A percentile compares a stretch with the other conserved stretches of the same genome.
Evolutionary conservation across 2,329 filamentous ascomycete species (phyloP).

Genomic region (Penicillium fuscoglaucum): DNA sequence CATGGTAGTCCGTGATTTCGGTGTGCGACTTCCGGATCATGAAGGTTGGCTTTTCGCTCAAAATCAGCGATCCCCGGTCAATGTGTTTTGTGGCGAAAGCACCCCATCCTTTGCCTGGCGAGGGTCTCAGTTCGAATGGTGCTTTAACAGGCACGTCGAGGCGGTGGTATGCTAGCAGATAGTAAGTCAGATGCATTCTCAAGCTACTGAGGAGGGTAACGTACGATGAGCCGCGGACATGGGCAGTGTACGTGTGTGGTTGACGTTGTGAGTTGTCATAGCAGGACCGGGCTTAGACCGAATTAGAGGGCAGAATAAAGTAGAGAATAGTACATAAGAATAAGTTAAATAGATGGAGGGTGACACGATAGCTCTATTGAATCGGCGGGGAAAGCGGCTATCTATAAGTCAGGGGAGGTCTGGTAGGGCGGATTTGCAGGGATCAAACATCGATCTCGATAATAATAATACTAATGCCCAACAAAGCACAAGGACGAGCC

Average conservation of each 20-base stretch:
- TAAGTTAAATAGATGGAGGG: too few relatives aligned
- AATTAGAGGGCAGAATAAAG: not conserved
- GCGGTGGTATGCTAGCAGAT: not conserved
- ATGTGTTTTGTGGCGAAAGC: constrained; percentile 1
- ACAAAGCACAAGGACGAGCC: not conserved
- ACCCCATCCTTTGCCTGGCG: not conserved
- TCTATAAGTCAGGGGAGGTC: not conserved
- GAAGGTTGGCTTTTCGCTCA: not conserved
- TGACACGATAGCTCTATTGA: not conserved
- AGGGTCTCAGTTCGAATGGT: not conserved
- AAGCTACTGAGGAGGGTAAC: not conserved
- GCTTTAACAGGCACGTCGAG: not conserved
- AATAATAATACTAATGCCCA: not conserved
- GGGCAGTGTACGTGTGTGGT: not conserved
- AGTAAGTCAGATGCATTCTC: not conserved
- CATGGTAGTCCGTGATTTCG: not conserved
- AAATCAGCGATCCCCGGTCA: not conserved
- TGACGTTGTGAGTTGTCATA: not conserved
- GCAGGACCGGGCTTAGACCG: not conserved
- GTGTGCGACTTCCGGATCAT: not conserved
- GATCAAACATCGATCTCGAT: not conserved
- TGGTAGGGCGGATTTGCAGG: not conserved
- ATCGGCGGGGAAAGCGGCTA: not conserved
- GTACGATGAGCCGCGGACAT: not conserved
- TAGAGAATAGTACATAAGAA: not conserved